Evolutionary conservation across 305 asterid genomes (phyloP).

Genomic region (Fraxinus ornus): DNA sequence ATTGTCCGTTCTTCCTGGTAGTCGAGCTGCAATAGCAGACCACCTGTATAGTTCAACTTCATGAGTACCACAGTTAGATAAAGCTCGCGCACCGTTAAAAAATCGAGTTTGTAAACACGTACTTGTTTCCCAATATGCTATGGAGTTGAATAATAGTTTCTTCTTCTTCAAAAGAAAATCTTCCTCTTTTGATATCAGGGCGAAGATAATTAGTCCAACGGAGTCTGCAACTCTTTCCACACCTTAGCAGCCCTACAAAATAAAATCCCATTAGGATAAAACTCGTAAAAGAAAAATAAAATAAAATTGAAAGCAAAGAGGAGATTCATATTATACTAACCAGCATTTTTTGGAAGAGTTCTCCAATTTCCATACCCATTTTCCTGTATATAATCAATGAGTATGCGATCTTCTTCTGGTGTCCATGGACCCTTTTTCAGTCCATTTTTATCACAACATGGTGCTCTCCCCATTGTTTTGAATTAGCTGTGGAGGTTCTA

Average conservation of each 20-base stretch:
- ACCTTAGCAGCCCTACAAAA: slow-evolving; percentile 64
- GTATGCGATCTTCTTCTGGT: slow-evolving; percentile 61
- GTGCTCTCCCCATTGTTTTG: slow-evolving; percentile 60
- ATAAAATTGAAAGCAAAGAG: background rate
- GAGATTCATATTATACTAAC: slow-evolving; percentile 28
- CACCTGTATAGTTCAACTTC: slow-evolving; percentile 43
- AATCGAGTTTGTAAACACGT: background rate
- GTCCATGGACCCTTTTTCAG: slow-evolving; percentile 87
- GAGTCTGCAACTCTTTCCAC: slow-evolving; percentile 91
- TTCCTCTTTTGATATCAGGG: slow-evolving; percentile 80
- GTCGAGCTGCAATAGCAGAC: slow-evolving; percentile 82
- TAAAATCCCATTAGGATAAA: background rate
- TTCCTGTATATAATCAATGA: slow-evolving; percentile 46
- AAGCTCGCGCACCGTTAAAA: background rate
- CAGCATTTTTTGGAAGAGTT: slow-evolving; percentile 72
- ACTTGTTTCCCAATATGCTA: slow-evolving; percentile 83
- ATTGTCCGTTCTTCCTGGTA: slow-evolving; percentile 87
- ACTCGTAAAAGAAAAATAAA: no score
- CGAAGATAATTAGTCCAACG: slow-evolving; percentile 93
- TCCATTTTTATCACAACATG: slow-evolving; percentile 86
- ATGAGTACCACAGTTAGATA: background rate
- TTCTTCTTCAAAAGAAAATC: slow-evolving; percentile 84
- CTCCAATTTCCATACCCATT: slow-evolving; percentile 74
- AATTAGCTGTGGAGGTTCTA: background rate
- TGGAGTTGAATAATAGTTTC: slow-evolving; percentile 85